Base-by-base conservation (phyloP, 2,329 filamentous ascomycete genomes). In the Diaporthe citrichinensis region DNA sequence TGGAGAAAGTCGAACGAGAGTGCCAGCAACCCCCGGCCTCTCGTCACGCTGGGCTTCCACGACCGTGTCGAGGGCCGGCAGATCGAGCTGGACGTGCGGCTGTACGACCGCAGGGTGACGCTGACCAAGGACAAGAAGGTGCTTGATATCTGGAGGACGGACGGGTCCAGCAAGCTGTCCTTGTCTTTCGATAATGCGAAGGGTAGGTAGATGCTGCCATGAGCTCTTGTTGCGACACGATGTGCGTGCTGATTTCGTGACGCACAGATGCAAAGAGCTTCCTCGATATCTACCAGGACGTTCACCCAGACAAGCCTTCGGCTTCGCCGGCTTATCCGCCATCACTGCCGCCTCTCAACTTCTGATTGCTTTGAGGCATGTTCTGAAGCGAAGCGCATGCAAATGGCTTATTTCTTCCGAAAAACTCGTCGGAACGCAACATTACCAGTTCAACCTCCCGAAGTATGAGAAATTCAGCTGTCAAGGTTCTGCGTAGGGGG, bases 61-160 rank as follows among this genome's bases (percentile, higher is more conserved):
- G 69, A 61, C 25, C 57, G 69, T 9, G 39, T 51, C 36, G 69
- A 62, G 57, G 31, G 69, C 9, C 31, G 69, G 34, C 69, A 72
- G 57, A 53, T 39, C 25, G 71, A 72, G 57, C 36, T 59, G 44
- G 71, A 72, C 15, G 46, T 72, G n/a, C 31, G 34, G 46, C n/a
- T 62, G 44, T 62, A 49, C 28, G 57, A 59, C n/a, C 57, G 58
- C 34, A 31, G 14, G 6, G 44, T 55, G 4, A 20, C 46, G 31
- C 10, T 17, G 55, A 41, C 71, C 36, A 72, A 41, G 23, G 41
- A 61, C n/a, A 72, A 31, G 44, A 72, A 62, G 34, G 31, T 41
- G 6, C 31, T 72, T 36, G 69, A 72, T 53, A 15, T 62, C 23
- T 72, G 69, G 69, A 72, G 57, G 57, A 59, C n/a, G 17, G 69